A percentile compares a stretch with the other conserved stretches of the same genome.
These are phyloP conservation scores for Paramyrothecium roridum DNA, from an alignment of 2,329 filamentous ascomycete genomes.

Conservation along the genomic window DNA sequence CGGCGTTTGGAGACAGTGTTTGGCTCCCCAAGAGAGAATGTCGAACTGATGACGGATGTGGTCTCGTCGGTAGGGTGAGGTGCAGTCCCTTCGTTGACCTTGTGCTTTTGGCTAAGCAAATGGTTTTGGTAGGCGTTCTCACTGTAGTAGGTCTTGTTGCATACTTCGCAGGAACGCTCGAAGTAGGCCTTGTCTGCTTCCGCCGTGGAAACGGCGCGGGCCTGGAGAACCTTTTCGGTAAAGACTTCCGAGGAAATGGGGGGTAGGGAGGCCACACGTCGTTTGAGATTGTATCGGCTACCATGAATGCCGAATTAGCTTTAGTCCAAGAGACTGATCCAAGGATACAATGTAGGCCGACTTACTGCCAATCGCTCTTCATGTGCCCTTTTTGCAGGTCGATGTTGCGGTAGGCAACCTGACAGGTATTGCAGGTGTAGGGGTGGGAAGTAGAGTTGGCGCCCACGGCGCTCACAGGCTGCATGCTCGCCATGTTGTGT, in stretches of 20 bases:
- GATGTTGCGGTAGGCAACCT: conserved; percentile 91
- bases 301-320: neutral
- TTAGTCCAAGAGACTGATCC: neutral
- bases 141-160: conserved; percentile 92
- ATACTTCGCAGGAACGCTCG: conserved; percentile 77
- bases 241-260: conserved; percentile 91
- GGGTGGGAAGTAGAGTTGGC: conserved; percentile 62
- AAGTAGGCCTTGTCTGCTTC: conserved; percentile 87
- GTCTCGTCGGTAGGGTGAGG: conserved; percentile 55
- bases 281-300: conserved; percentile 94
- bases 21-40: conserved; percentile 86
- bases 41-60: conserved; percentile 83
- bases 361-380: conserved; percentile 98
- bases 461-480: conserved; percentile 24
- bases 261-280: conserved; percentile 83
- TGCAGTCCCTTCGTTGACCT: conserved; percentile 42
- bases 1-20: conserved; percentile 44
- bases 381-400: conserved; percentile 94
- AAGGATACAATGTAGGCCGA: conserved; percentile 17
- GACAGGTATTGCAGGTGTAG: conserved; percentile 97
- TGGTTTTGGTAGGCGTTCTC: conserved; percentile 96
- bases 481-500: conserved; percentile 42
- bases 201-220: conserved; percentile 78
- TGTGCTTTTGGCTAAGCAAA: conserved; percentile 86
- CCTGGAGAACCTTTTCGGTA: conserved; percentile 91